Conservation (phyloP, 371 early-diverging fungal species). For the Mucor mucedo region DNA sequence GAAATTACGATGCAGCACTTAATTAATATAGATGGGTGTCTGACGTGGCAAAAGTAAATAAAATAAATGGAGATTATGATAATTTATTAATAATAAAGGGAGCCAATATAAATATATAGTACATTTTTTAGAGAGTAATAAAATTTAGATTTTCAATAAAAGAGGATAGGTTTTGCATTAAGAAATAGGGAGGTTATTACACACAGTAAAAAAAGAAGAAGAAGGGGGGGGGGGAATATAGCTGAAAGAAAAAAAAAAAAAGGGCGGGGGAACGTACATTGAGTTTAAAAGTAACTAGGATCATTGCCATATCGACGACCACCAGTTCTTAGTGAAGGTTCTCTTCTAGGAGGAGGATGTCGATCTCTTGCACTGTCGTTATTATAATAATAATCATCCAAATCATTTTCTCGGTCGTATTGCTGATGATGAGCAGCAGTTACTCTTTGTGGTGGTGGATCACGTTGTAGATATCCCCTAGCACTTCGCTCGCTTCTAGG, state of each 20-base stretch:
- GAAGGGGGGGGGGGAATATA: not conserved
- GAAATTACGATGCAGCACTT: too few species aligned
- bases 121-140: constrained; percentile 1
- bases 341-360: constrained; percentile 7
- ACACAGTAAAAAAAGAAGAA: not conserved
- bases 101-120: not conserved
- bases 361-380: not conserved
- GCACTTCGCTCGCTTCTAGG: constrained; percentile 12
- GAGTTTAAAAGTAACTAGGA: constrained; percentile 20
- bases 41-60: too few species aligned
- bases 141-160: constrained; percentile 6
- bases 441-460: not conserved
- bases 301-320: constrained; percentile 25
- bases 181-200: not conserved
- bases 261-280: not conserved
- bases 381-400: constrained; percentile 14
- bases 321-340: constrained; percentile 9
- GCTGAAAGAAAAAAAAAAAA: not conserved
- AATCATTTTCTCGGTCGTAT: not conserved
- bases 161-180: not conserved
- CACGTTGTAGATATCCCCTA: constrained; percentile 5
- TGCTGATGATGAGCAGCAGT: not conserved
- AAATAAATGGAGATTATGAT: too few species aligned
- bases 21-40: too few species aligned
- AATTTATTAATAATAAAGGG: too few species aligned